Conservation (phyloP, 2,329 filamentous ascomycete species). For the Pyricularia pennisetigena region DNA sequence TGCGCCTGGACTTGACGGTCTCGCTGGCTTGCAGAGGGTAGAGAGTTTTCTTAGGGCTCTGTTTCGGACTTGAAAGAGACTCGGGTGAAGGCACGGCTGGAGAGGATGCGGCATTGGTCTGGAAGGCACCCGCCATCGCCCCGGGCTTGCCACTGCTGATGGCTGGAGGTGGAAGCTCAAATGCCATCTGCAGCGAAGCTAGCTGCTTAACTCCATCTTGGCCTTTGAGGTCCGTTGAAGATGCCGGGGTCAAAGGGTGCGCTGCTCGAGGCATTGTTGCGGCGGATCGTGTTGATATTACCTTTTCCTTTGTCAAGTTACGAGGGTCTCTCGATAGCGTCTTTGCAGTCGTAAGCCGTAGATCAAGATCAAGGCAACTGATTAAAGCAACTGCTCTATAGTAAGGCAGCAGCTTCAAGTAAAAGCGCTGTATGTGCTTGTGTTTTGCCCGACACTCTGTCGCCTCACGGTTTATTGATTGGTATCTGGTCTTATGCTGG, state of each 20-base stretch:
- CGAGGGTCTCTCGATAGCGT: neutral
- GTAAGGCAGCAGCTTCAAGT: neutral
- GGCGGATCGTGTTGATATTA: neutral
- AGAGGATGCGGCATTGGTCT: neutral
- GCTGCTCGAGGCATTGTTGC: constrained; percentile 52
- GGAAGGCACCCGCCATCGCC: neutral
- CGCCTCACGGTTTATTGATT: neutral
- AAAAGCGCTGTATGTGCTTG: neutral
- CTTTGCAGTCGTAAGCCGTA: neutral
- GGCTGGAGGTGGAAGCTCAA: constrained; percentile 70
- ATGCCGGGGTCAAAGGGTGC: constrained; percentile 66
- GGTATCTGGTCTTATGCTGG: neutral
- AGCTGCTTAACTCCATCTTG: constrained; percentile 53
- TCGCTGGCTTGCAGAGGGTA: constrained; percentile 22
- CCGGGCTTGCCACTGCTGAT: constrained; percentile 33
- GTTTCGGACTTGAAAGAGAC: neutral
- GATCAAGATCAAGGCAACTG: neutral
- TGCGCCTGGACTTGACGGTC: constrained; percentile 40
- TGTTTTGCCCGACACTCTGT: neutral
- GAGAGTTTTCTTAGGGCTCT: neutral
- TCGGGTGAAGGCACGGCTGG: neutral
- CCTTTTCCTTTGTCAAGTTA: neutral
- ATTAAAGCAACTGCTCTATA: neutral
- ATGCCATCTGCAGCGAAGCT: constrained; percentile 53
- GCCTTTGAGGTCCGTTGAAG: constrained; percentile 69